Percentiles rank a stretch among this genome's conserved stretches.
These are phyloP conservation scores for Drechmeria coniospora DNA, from an alignment of 2,329 filamentous ascomycete genomes.

Conservation along the genomic window DNA sequence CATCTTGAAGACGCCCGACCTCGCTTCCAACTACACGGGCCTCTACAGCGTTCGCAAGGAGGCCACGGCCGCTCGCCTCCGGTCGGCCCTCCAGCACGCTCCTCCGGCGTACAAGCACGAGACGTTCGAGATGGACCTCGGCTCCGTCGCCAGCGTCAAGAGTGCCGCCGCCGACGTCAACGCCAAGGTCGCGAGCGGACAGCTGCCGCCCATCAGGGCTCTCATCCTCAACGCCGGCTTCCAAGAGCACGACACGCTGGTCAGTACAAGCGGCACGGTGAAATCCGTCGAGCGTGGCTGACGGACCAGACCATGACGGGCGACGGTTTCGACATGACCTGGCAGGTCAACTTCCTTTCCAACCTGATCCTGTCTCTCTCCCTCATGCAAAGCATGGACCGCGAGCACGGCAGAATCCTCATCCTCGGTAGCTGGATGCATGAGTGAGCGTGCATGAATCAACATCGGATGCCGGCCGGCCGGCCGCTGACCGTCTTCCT, in stretches of 20 bases:
- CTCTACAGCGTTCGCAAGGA: slow-evolving; percentile 21
- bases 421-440: slow-evolving; percentile 18
- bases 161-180: slow-evolving; percentile 14
- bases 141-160: slow-evolving; percentile 13
- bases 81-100: slow-evolving; percentile 9
- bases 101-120: slow-evolving; percentile 14
- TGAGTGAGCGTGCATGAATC: slow-evolving; percentile 12
- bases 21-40: slow-evolving; percentile 17
- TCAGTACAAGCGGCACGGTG: too few relatives aligned
- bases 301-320: slow-evolving; percentile 13
- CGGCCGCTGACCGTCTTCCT: background rate
- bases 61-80: slow-evolving; percentile 14
- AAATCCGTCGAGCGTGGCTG: too few relatives aligned
- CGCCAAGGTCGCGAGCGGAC: slow-evolving; percentile 12
- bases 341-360: slow-evolving; percentile 18
- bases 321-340: slow-evolving; percentile 17
- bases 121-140: slow-evolving; percentile 16
- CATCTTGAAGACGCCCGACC: slow-evolving; percentile 12
- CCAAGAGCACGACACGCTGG: slow-evolving; percentile 11
- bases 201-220: slow-evolving; percentile 21
- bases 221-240: slow-evolving; percentile 21
- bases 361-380: slow-evolving; percentile 15
- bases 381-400: slow-evolving; percentile 18
- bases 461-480: too few relatives aligned
- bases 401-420: slow-evolving; percentile 12